Evolutionary conservation across 106 monocot species (phyloP), one percentile per base, ranked within the genome.

Genomic region (Iris macrosiphon): DNA sequence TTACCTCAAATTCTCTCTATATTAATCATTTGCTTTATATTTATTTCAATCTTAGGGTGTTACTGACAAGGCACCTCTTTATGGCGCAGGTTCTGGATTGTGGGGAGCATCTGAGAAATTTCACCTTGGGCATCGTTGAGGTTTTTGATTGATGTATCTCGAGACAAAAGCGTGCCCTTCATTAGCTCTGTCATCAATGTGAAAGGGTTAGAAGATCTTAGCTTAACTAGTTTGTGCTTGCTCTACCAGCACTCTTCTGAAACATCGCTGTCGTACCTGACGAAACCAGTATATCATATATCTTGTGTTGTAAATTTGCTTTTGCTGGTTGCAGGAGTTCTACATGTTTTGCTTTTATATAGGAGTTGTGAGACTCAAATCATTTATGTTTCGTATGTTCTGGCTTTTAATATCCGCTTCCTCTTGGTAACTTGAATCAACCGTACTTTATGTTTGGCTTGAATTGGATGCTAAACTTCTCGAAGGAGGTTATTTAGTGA

Each of bases 31-130:
- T 30, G 28, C 24, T 21, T 0, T 24, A 11, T 53, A 22, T 38
- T 45, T 45, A 19, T 7, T 45, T 42, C 22, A 22, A 35, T 57
- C 11, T 42, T 61, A 87, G 81, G 76, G 65, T 40, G 57, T 57
- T 49, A 15, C 76, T 31, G 76, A 76, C 22, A 76, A 76, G 51
- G 64, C 68, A 27, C 61, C 76, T 57, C 14, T 50, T 2, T 68
- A 72, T 73, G 78, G 72, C 61, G 60, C 52, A 38, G 68, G 65
- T 5, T 55, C 80, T 62, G 73, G 86, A 32, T 47, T 70, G 40
- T 77, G 87, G 82, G 78, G 65, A 60, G n/a, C 72, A 32, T 69
- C 55, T 67, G 87, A 87, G 35, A 82, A 72, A 45, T 75, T 71
- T 57, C 78, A 35, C 40, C 20, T 60, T 57, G 57, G 54, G 23